Conservation (phyloP, 768 basidiomycete species). For the Pilatotrama ljubarskyi region DNA sequence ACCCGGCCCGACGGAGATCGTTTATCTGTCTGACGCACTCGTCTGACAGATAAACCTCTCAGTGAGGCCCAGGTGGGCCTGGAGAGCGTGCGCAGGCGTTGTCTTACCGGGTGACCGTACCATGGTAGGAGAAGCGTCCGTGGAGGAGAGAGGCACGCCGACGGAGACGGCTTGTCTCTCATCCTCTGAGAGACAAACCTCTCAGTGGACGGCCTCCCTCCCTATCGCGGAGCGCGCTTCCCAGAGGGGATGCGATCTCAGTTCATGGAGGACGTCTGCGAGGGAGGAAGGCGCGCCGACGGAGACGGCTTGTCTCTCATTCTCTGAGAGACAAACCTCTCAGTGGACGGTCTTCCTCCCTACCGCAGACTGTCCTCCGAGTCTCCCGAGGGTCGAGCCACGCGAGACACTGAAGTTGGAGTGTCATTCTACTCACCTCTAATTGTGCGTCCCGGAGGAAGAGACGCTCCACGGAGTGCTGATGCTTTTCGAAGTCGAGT, state of each 20-base stretch:
- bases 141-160: neutral
- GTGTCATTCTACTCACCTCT: too few species aligned
- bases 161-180: neutral
- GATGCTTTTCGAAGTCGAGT: too few species aligned
- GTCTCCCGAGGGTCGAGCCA: too few species aligned
- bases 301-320: neutral
- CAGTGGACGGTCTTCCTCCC: neutral
- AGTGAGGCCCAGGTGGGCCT: neutral
- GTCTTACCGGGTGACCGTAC: too few species aligned
- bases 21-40: neutral
- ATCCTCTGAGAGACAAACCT: neutral
- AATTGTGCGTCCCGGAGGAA: too few species aligned
- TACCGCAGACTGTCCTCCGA: too few species aligned
- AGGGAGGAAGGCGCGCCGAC: neutral
- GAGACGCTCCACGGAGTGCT: too few species aligned
- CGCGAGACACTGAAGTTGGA: too few species aligned
- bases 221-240: too few species aligned
- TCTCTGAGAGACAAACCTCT: neutral
- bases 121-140: neutral
- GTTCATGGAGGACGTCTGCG: neutral
- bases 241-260: too few species aligned
- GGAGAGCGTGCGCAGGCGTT: too few species aligned
- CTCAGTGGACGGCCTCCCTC: neutral
- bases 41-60: conserved; percentile 8
- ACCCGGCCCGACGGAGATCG: conserved; percentile 3